Evolutionary conservation across 352 stramenopile genomes (phyloP).

Genomic region (Pythium rishiriense): DNA sequence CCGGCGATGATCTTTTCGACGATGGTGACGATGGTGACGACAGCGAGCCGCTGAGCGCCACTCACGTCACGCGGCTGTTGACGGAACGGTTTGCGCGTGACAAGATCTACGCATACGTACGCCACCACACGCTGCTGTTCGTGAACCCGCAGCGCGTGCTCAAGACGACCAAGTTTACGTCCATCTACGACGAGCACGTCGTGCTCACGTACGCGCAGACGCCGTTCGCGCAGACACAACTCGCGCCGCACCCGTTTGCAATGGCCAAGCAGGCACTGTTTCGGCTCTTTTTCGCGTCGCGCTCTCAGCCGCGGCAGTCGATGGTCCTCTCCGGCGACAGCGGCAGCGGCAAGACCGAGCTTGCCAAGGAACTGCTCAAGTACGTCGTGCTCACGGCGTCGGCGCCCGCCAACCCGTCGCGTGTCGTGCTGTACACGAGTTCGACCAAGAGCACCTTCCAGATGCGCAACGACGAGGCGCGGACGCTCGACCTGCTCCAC

Average conservation of each 20-base stretch:
- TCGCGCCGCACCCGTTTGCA: constrained; percentile 71
- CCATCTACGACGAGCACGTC: constrained; percentile 81
- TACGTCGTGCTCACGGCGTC: constrained; percentile 65
- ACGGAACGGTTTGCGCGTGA: constrained; percentile 42
- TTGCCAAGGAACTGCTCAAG: constrained; percentile 79
- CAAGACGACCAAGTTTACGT: constrained; percentile 74
- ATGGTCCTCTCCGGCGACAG: constrained; percentile 67
- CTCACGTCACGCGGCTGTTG: background rate
- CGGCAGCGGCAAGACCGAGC: constrained; percentile 74
- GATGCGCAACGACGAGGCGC: constrained; percentile 75
- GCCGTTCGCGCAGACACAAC: constrained; percentile 32
- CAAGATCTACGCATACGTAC: constrained; percentile 64
- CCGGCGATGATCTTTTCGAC: constrained; percentile 44
- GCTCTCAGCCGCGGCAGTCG: constrained; percentile 20
- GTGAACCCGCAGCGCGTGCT: constrained; percentile 76
- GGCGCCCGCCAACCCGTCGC: constrained; percentile 23
- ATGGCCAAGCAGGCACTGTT: constrained; percentile 67
- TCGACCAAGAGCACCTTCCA: constrained; percentile 84
- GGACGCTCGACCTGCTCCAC: constrained; percentile 74
- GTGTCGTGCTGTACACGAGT: constrained; percentile 73
- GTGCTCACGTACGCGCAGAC: constrained; percentile 64
- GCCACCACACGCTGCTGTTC: constrained; percentile 61
- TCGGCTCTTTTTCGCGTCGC: constrained; percentile 41
- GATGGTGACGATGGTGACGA: background rate
- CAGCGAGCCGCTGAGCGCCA: background rate